Base-by-base conservation (phyloP, 768 basidiomycete genomes). In the Pleurotus cornucopiae region DNA sequence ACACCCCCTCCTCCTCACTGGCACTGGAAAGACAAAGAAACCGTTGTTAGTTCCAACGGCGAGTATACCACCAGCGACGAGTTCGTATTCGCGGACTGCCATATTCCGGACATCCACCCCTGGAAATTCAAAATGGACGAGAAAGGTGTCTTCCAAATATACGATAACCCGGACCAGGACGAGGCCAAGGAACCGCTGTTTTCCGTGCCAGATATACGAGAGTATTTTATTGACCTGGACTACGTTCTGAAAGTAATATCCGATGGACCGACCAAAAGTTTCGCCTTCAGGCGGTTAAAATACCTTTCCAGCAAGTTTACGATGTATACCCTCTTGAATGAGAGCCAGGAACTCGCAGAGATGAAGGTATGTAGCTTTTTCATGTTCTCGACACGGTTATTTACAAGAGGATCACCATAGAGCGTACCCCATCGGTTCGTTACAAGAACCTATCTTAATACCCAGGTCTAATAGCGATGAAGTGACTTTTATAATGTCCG, bases 401-500 rank as follows among this genome's bases (percentile, higher is more conserved):
- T 23, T 12, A 21, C 21, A 23, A 14, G 20, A 30, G 30, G 6
- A 2, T 44, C 5, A 20, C 49, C 26, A 7, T 61, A 90, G 89
- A 73, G 84, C 52, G 88, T 93, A 18, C 86, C 92, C 12, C 92
- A 95, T 73, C 83, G 91, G 90, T 91, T 61, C 38, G 70, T 66
- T 30, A 6, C 2, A 14, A 5, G 34, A 20, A 9, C 37, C 20
- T 16, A 38, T 13, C 41, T 48, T 16, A 9, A 46, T 30, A 18
- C 23, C 56, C 1, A 14, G 26, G 12, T 20, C 11, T 20, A 18
- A 46, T n/a, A 25, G 16, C 39, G 6, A 9, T 57, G n/a, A 66
- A 95, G 96, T 58, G 97, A 99, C 72, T 98, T 99, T 63, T 99
- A 99, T 73, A 99, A 99, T 67, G 79, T 94, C 49, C 86, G 97